phyloP scores from a whole-genome alignment of 768 basidiomycete species.

The Termitomyces sp. region DNA sequence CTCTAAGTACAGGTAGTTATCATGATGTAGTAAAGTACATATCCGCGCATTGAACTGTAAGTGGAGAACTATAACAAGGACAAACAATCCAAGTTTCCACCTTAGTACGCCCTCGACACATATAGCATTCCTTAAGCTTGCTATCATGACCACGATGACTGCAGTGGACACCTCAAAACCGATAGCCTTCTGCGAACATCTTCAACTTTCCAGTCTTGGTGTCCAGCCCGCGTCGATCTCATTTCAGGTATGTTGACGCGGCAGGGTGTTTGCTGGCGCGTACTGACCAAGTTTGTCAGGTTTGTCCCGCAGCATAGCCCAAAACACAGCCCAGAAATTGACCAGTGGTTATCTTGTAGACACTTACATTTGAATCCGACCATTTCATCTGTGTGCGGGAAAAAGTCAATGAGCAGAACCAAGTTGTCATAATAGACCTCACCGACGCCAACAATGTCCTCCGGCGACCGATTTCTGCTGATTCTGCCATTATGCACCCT shows the following conservation, averaged over 20 bases:
- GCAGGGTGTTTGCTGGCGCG: constrained; percentile 28
- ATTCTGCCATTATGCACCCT: constrained; percentile 98
- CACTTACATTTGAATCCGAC: constrained; percentile 94
- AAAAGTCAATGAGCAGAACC: constrained; percentile 91
- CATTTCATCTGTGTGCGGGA: constrained; percentile 98
- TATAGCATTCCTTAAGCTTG: constrained; percentile 9
- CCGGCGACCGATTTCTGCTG: constrained; percentile 94
- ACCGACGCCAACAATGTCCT: constrained; percentile 96
- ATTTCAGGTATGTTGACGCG: constrained; percentile 75
- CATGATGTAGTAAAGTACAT: too few species aligned
- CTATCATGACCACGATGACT: constrained; percentile 34
- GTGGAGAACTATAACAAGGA: constrained; percentile 6
- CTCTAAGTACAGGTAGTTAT: too few species aligned
- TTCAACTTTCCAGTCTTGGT: constrained; percentile 93
- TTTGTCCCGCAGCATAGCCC: constrained; percentile 21
- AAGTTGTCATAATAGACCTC: constrained; percentile 99
- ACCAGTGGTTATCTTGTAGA: constrained; percentile 39
- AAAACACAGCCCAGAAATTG: constrained; percentile 1
- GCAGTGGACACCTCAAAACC: constrained; percentile 62
- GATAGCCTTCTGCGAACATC: constrained; percentile 86
- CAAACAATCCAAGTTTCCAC: constrained; percentile 14
- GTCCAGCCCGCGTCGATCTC: constrained; percentile 96
- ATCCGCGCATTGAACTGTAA: too few species aligned
- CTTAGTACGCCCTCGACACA: constrained; percentile 1
- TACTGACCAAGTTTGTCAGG: constrained; percentile 29